Evolutionary conservation across 345 rosid species (phyloP), one percentile per base, ranked within the genome.

Genomic region (Lepidium africanum): DNA sequence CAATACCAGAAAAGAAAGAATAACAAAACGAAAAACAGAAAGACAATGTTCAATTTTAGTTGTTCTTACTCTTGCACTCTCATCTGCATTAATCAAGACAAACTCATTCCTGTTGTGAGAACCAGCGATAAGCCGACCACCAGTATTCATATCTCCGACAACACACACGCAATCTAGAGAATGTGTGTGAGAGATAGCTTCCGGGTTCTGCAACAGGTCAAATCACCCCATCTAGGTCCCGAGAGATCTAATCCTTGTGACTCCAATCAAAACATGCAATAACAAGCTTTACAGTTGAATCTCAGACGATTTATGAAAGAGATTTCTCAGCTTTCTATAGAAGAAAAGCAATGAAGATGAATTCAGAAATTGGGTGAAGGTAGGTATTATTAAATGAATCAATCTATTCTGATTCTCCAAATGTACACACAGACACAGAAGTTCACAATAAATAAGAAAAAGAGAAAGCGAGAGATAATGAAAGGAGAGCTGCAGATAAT

Each of bases 71-170:
- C 89, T 63, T 16, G 83, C 84, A 69, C 73, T 74, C 41, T 86
- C 97, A 61, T 90, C 97, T 21, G 89, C 92, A 78, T 86, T 86
- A 73, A 90, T 90, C 55, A 91, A 82, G 50, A 91, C 74, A 69
- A 91, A 85, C 96, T 91, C 97, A 45, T 91, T 91, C 73, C 97
- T 79, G 27, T 86, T 88, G 72, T 91, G 97, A 71, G 97, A 91
- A 76, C 97, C 97, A n/a, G 97, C 95, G 53, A 91, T 69, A 11
- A 91, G 93, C 41, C 96, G 77, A 36, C 91, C 96, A 63, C 83
- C 81, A 42, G 97, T 77, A 51, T 82, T 83, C 97, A 88, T 90
- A 9, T 19, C 23, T 21, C 60, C 74, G 45, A 65, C 41, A 48
- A 61, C 16, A 35, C 49, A 70, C 41, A 61, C n/a, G 39, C 38